Percentiles rank a stretch among this genome's conserved stretches.
These are phyloP conservation scores for Penicillium cosmopolitanum DNA, from an alignment of 495 filamentous ascomycete species.

Conservation along the genomic window DNA sequence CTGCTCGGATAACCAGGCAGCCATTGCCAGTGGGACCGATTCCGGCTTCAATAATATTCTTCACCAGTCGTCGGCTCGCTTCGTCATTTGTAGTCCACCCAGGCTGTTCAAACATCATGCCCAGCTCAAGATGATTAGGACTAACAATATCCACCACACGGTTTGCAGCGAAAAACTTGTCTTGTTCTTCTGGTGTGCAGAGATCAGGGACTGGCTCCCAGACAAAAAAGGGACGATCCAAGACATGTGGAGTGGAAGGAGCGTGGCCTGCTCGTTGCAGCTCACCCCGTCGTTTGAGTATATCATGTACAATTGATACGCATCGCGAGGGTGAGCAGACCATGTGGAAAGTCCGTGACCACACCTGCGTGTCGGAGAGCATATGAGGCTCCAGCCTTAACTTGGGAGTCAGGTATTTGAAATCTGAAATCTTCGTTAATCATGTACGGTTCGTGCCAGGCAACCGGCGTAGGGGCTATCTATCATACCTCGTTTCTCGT, in stretches of 20 bases:
- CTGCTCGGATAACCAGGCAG: conserved; percentile 56
- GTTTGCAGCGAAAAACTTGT: conserved; percentile 70
- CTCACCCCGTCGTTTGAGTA: conserved; percentile 53
- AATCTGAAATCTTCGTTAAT: conserved; percentile 59
- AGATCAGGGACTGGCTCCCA: conserved; percentile 96
- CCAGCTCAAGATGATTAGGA: conserved; percentile 87
- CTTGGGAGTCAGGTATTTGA: conserved; percentile 88
- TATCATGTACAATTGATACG: conserved; percentile 66
- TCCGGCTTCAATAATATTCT: conserved; percentile 59
- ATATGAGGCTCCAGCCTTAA: conserved; percentile 68
- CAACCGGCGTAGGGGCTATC: conserved; percentile 7
- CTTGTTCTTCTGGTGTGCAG: conserved; percentile 75
- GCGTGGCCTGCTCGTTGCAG: conserved; percentile 33
- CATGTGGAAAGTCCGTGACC: conserved; percentile 80
- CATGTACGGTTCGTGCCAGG: conserved; percentile 7
- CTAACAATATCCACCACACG: conserved; percentile 81
- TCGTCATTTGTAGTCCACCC: conserved; percentile 53
- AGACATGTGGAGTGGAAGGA: conserved; percentile 26
- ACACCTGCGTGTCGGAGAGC: conserved; percentile 61
- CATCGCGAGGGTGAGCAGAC: conserved; percentile 83
- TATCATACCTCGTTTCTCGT: conserved; percentile 58
- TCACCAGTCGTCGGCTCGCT: conserved; percentile 54
- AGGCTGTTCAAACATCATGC: conserved; percentile 71
- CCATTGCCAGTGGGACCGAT: conserved; percentile 51
- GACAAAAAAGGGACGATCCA: conserved; percentile 69